Conservation (phyloP, 805 yeast species). For the Hagleromyces aurorensis region DNA sequence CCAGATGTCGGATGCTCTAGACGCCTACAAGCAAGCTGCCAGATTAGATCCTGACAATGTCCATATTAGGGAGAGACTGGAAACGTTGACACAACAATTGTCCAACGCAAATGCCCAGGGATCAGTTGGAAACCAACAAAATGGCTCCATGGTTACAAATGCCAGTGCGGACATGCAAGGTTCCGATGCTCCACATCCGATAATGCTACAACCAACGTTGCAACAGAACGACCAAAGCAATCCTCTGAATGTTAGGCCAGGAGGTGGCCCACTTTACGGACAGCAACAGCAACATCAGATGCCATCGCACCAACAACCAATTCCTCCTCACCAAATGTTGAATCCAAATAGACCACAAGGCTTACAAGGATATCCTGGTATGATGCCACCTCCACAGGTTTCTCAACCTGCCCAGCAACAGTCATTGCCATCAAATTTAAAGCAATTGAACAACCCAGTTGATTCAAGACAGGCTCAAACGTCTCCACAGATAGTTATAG, state of each 20-base stretch:
- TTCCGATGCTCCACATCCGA: conserved; percentile 14
- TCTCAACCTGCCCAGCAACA: no score
- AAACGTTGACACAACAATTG: conserved; percentile 57
- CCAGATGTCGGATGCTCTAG: conserved; percentile 89
- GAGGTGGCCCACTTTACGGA: conserved; percentile 11
- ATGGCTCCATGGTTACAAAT: conserved; percentile 5
- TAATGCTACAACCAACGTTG: conserved; percentile 28
- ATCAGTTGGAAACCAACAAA: conserved; percentile 11
- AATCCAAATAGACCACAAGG: no score
- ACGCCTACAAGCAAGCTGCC: conserved; percentile 95
- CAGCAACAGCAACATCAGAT: conserved; percentile 7
- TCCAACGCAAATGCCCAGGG: conserved; percentile 28
- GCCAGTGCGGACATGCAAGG: conserved; percentile 6
- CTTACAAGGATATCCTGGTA: no score
- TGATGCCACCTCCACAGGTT: no score
- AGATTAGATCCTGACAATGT: conserved; percentile 90
- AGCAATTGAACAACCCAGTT: no score
- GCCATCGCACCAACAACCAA: no score
- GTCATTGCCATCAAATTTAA: no score
- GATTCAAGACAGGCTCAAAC: no score
- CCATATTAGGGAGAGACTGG: conserved; percentile 87
- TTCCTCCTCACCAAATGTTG: no score
- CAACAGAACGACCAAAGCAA: conserved; percentile 26
- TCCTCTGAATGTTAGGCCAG: conserved; percentile 26
- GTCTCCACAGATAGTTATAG: no score